Evolutionary conservation across 106 monocot genomes (phyloP).

Genomic region (Agapanthus africanus): DNA sequence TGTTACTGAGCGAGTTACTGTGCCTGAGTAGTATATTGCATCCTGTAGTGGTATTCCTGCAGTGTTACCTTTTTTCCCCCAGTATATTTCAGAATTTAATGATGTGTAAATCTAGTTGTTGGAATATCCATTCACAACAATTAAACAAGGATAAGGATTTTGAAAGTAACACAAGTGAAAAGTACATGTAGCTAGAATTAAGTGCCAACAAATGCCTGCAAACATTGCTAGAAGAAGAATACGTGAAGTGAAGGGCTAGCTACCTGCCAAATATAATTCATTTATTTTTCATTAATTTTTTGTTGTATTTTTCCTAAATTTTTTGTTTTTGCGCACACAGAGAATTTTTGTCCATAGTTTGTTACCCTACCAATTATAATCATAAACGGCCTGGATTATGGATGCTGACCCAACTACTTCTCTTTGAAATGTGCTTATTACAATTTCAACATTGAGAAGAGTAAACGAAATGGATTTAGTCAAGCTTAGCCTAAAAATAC

Average conservation of each 20-base stretch:
- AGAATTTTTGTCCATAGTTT: background rate
- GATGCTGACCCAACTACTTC: background rate
- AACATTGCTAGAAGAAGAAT: background rate
- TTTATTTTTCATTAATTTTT: background rate
- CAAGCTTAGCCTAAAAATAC: background rate
- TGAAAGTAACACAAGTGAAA: slow-evolving; percentile 2
- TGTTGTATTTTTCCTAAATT: background rate
- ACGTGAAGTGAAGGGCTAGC: background rate
- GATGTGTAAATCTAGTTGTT: no score
- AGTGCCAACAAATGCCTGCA: background rate
- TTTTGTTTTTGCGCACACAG: background rate
- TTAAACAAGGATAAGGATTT: no score
- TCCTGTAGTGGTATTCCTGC: no score
- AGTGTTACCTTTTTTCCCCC: no score
- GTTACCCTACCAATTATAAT: background rate
- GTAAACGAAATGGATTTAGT: background rate
- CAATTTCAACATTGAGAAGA: background rate
- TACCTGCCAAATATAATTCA: background rate
- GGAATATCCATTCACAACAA: no score
- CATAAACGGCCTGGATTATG: background rate
- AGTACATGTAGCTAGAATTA: background rate
- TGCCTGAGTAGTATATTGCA: no score
- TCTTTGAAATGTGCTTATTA: no score
- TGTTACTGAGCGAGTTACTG: no score
- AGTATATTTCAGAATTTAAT: no score